Base-by-base conservation (phyloP, 805 yeast genomes). In the Lachancea waltii region DNA sequence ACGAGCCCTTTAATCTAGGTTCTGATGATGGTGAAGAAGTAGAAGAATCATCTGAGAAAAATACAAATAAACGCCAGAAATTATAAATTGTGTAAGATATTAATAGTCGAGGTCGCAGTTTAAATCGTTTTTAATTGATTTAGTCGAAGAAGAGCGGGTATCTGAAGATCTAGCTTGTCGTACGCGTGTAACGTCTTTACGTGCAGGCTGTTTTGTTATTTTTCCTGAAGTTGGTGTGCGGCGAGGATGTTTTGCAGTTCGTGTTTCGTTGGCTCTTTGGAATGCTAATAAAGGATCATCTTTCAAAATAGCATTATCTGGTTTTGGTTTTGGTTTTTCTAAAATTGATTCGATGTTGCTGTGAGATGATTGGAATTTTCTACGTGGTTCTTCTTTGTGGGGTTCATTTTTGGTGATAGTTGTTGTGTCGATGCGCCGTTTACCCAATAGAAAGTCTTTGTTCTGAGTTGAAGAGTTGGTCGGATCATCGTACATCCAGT, bases 401-500 rank as follows among this genome's bases (percentile, higher is more conserved):
- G 33, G 10, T 18, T 38, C 13, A 20, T 27, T 26, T n/a, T 33
- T 36, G 37, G 27, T 22, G 17, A 48, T 20, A 7, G 48, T 33
- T 13, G 42, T 23, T 18, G 42, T 19, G 25, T 51, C 51, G 17
- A 54, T 25, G 38, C 46, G 45, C 32, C 43, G 48, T 30, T 42
- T 54, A 14, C 56, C 55, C 22, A 48, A 28, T 14, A 51, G 30
- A 32, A 48, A 51, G 20, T 51, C 56, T 7, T 47, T 44, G 9
- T 50, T 51, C 11, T 41, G 41, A 3, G 40, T 36, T 2, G 13
- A 22, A 4, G 44, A 37, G 4, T 40, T 24, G 4, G 41, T 29
- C 1, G 76, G 68, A 16, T 70, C 76, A 10, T 80, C 73, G 54
- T 89, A 89, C 95, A 90, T 90, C 97, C 97, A 89, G 30, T 75